These are phyloP conservation scores for Globisporangium canariense DNA, from an alignment of 352 stramenopile genomes.

Conservation along the genomic window DNA sequence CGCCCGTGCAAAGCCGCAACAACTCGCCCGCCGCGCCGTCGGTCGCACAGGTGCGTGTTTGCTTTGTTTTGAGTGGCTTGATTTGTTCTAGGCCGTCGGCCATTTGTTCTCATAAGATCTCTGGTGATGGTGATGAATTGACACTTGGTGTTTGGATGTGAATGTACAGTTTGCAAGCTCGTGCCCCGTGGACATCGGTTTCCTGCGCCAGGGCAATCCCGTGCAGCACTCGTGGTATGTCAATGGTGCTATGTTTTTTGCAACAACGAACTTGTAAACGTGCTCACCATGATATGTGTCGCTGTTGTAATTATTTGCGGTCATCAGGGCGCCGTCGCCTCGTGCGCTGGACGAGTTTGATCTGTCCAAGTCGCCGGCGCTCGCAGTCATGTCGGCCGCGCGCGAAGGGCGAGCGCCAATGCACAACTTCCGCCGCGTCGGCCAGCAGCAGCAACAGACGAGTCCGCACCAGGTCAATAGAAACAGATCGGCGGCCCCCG, in stretches of 20 bases:
- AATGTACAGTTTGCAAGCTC: slow-evolving; percentile 55
- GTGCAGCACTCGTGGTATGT: slow-evolving; percentile 42
- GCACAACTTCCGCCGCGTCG: slow-evolving; percentile 15
- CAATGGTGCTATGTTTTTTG: neutral
- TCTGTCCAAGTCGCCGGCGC: slow-evolving; percentile 62
- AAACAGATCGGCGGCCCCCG: slow-evolving; percentile 1
- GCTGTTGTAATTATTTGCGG: neutral
- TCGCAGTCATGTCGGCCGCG: slow-evolving; percentile 62
- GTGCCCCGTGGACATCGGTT: slow-evolving; percentile 63
- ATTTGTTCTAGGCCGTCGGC: neutral
- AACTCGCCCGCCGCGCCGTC: slow-evolving; percentile 31
- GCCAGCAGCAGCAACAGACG: slow-evolving; percentile 6
- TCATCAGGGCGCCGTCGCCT: slow-evolving; percentile 19
- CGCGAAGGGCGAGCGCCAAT: slow-evolving; percentile 32
- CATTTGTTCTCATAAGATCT: neutral
- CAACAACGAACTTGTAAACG: neutral
- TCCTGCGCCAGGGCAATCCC: slow-evolving; percentile 36
- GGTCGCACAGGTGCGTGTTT: slow-evolving; percentile 39
- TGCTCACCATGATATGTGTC: neutral
- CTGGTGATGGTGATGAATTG: slow-evolving; percentile 5
- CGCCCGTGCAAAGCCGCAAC: slow-evolving; percentile 31
- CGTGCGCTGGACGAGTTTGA: slow-evolving; percentile 60
- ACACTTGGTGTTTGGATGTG: neutral
- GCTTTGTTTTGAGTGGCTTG: neutral
- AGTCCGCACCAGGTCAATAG: slow-evolving; percentile 6